Evolutionary conservation across 306 rosid genomes (phyloP).

Genomic region (Cucurbita pepo): DNA sequence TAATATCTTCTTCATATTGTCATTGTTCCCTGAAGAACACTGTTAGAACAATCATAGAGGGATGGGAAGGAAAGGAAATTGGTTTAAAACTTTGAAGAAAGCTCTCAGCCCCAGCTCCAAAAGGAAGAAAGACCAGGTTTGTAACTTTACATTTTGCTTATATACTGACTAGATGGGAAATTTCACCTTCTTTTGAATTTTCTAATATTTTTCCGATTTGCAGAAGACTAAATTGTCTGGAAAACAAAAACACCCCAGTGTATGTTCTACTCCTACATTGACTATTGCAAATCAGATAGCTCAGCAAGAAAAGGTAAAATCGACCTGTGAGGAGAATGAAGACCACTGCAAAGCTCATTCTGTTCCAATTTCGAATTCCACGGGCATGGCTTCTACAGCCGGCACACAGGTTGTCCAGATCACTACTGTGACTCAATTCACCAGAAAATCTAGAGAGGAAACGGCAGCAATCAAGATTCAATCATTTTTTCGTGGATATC

Average conservation of each 20-base stretch:
- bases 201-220: constrained; percentile 19
- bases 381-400: background rate
- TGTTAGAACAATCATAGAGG: constrained; percentile 43
- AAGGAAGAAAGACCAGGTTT: constrained; percentile 53
- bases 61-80: constrained; percentile 91
- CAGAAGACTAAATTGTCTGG: constrained; percentile 85
- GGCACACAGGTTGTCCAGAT: constrained; percentile 15
- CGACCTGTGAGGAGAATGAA: constrained; percentile 36
- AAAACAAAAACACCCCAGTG: constrained; percentile 42
- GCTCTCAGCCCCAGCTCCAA: constrained; percentile 80
- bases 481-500: constrained; percentile 78
- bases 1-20: background rate
- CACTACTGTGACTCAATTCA: constrained; percentile 19
- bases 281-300: constrained; percentile 23
- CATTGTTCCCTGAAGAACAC: constrained; percentile 14
- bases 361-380: constrained; percentile 18
- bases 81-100: constrained; percentile 83
- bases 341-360: constrained; percentile 20
- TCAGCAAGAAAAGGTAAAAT: constrained; percentile 9
- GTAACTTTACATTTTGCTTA: background rate
- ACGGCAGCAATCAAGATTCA: constrained; percentile 79
- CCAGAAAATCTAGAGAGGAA: constrained; percentile 58
- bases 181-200: constrained; percentile 4
- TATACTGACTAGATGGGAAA: background rate
- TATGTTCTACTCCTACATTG: constrained; percentile 22